Conservation (phyloP, 228 moss, liverwort and hornwort species). For the Sphagnum fallax region DNA sequence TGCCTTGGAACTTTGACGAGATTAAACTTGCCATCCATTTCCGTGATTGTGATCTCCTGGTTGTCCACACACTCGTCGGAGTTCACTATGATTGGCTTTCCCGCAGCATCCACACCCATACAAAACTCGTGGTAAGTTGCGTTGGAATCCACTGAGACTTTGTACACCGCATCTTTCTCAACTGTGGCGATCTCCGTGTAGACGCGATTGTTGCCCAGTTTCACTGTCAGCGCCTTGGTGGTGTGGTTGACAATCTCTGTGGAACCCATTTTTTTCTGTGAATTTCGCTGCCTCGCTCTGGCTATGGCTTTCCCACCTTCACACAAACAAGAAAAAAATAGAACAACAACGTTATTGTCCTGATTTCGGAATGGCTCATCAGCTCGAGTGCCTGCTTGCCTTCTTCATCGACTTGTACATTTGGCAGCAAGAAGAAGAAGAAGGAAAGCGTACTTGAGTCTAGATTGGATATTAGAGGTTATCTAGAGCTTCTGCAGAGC, state of each 20-base stretch:
- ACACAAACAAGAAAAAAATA: no score
- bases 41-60: conserved; percentile 24
- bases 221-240: conserved; percentile 17
- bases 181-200: conserved; percentile 15
- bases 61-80: conserved; percentile 46
- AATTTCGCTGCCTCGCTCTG: no score
- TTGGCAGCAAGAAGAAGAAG: no score
- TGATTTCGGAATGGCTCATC: no score
- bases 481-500: no score
- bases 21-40: conserved; percentile 18
- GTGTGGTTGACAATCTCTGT: conserved; percentile 33
- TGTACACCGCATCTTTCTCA: conserved; percentile 15
- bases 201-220: conserved; percentile 13
- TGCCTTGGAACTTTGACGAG: conserved; percentile 19
- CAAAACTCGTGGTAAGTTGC: conserved; percentile 28
- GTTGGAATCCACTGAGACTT: conserved; percentile 16
- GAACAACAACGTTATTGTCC: no score
- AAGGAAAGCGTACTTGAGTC: no score
- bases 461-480: no score
- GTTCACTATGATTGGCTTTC: conserved; percentile 19
- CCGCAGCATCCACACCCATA: conserved; percentile 9
- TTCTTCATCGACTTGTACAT: no score
- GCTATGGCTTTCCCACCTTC: no score
- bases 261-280: conserved; percentile 2
- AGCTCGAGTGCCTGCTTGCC: no score